These are phyloP conservation scores for Aspergillus nidulans DNA, from an alignment of 495 filamentous ascomycete genomes.

Conservation along the genomic window DNA sequence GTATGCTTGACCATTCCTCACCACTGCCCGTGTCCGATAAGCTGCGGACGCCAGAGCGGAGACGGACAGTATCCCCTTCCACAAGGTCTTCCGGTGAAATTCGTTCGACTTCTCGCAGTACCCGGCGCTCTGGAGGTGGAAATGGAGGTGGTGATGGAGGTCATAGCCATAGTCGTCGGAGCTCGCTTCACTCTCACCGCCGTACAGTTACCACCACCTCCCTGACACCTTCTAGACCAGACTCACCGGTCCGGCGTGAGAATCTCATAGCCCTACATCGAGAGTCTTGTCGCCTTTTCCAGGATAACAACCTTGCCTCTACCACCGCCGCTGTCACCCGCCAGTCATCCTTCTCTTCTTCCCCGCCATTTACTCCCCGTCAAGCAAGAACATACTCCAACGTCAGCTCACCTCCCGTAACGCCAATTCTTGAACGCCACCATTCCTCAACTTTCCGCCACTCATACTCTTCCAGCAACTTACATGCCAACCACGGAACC, in stretches of 20 bases:
- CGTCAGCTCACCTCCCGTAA: constrained; percentile 11
- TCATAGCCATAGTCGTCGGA: constrained; percentile 22
- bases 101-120: constrained; percentile 19
- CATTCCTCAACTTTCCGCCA: constrained; percentile 3
- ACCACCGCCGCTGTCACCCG: neutral
- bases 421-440: constrained; percentile 8
- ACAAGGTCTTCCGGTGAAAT: constrained; percentile 24
- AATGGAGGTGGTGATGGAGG: neutral
- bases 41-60: constrained; percentile 13
- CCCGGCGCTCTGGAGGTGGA: constrained; percentile 26
- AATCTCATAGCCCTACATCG: constrained; percentile 41
- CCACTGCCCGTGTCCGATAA: neutral
- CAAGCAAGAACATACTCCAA: constrained; percentile 11
- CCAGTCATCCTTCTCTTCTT: constrained; percentile 6
- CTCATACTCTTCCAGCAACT: neutral
- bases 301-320: constrained; percentile 17
- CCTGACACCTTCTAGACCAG: constrained; percentile 27
- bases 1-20: neutral
- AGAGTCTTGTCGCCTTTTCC: constrained; percentile 44
- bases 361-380: neutral
- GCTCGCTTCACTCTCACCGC: constrained; percentile 31
- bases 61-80: constrained; percentile 23
- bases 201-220: constrained; percentile 22
- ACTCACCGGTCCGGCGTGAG: constrained; percentile 28
- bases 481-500: neutral